Base-by-base conservation (phyloP, 257 asterid species). In the Rauvolfia tetraphylla region DNA sequence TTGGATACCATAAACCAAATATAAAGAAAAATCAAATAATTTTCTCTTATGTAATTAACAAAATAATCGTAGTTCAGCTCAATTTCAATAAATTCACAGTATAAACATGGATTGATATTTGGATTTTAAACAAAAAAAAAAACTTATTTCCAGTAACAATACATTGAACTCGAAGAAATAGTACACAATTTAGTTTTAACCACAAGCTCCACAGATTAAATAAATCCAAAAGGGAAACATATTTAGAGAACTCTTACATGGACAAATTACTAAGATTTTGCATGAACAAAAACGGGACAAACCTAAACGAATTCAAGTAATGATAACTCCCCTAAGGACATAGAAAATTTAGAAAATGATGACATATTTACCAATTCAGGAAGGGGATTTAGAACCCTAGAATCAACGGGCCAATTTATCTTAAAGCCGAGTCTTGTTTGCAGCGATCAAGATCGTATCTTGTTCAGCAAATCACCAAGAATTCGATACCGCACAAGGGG, bases 321-420 rank as follows among this genome's bases (percentile, higher is more conserved):
- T 3, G 34, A 9, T 11, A 63, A 31, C 1, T 46, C 70, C 6
- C 13, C 27, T 38, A 36, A 75, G 1, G 22, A 11, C 23, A 65
- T 5, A 68, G 42, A 46, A 0, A 3, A 2, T 6, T 0, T 1
- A 36, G 20, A 58, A 53, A 2, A 75, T 49, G 29, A 63, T 39
- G 36, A 51, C 57, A 68, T 11, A 13, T 0, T 68, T 81, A 81
- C 82, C 85, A 73, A 77, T 73, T 73, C 36, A 59, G 58, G 46
- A 51, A 41, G 25, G 27, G 66, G 25, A 27, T 44, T 42, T 34
- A 62, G 74, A 78, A 68, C 77, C 82, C 79, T 78, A 51, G 56
- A 58, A 77, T 22, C 29, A 49, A 42, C 12, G 33, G 67, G 49
- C 17, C 34, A 72, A 54, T 73, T 57, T 31, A 31, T 46, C 22